These are phyloP conservation scores for Cordyceps fumosorosea DNA, from an alignment of 2,329 filamentous ascomycete genomes.

Conservation along the genomic window DNA sequence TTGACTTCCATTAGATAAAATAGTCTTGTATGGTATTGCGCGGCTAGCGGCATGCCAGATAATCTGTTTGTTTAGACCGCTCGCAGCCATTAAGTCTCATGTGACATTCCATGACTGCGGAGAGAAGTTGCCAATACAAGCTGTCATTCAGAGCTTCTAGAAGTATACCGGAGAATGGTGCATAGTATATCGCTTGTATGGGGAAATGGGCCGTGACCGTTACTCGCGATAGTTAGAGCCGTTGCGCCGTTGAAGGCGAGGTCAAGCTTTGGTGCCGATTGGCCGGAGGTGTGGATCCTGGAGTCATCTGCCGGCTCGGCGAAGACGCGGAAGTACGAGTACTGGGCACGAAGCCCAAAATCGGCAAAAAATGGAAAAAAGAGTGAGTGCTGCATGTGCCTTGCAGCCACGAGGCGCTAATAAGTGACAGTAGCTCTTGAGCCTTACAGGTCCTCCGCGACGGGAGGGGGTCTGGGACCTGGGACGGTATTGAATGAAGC, in stretches of 20 bases:
- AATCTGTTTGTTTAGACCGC: neutral
- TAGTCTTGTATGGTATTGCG: neutral
- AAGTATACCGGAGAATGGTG: no score
- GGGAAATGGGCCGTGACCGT: neutral
- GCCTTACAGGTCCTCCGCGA: neutral
- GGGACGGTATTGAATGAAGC: no score
- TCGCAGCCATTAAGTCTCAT: neutral
- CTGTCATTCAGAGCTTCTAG: neutral
- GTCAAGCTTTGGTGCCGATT: neutral
- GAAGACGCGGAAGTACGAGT: slow-evolving; percentile 4
- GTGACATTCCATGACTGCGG: neutral
- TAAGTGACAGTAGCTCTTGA: neutral
- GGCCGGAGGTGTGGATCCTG: neutral
- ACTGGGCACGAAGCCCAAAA: no score
- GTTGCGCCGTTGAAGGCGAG: neutral
- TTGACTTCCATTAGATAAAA: slow-evolving; percentile 1
- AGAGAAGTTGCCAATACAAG: neutral
- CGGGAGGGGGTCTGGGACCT: neutral
- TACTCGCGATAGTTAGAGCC: neutral
- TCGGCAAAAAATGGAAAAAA: neutral
- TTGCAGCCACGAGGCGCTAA: neutral
- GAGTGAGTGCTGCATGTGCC: neutral
- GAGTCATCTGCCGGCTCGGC: neutral
- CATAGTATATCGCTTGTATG: no score
- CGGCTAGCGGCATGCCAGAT: neutral